A percentile compares a stretch with the other conserved stretches of the same genome.
Conservation (phyloP, 257 asterid species). For the Misopates orontium region DNA sequence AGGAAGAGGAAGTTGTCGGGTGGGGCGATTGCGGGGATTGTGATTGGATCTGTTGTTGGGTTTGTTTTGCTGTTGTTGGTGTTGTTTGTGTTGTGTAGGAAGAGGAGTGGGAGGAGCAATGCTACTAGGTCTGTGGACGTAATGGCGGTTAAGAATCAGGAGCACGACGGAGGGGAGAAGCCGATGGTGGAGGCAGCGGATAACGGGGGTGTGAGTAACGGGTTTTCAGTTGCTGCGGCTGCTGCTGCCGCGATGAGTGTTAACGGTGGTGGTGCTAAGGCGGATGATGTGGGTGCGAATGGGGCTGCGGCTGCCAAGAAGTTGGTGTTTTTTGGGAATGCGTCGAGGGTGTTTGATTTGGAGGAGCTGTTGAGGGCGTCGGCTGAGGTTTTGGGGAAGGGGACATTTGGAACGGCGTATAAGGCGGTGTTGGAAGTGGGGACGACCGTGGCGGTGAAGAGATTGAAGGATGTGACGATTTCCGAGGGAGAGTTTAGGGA, state of each 20-base stretch:
- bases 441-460: conserved; percentile 78
- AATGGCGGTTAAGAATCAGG: conserved; percentile 53
- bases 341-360: conserved; percentile 49
- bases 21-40: conserved; percentile 86
- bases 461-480: conserved; percentile 73
- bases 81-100: conserved; percentile 58
- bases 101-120: conserved; percentile 54
- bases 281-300: conserved; percentile 20
- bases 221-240: conserved; percentile 40
- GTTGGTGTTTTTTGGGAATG: conserved; percentile 48
- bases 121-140: conserved; percentile 49
- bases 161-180: conserved; percentile 46
- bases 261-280: conserved; percentile 25
- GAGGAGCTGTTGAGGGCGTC: conserved; percentile 67
- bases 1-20: conserved; percentile 50
- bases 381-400: conserved; percentile 69
- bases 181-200: conserved; percentile 38
- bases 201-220: conserved; percentile 40
- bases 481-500: conserved; percentile 67
- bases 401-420: conserved; percentile 67
- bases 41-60: conserved; percentile 69
- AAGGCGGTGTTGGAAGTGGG: conserved; percentile 90
- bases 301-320: conserved; percentile 37
- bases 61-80: conserved; percentile 48
- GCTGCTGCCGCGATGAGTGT: conserved; percentile 45